Conservation (phyloP, 106 monocot species). For the Dactylorhiza incarnata region DNA sequence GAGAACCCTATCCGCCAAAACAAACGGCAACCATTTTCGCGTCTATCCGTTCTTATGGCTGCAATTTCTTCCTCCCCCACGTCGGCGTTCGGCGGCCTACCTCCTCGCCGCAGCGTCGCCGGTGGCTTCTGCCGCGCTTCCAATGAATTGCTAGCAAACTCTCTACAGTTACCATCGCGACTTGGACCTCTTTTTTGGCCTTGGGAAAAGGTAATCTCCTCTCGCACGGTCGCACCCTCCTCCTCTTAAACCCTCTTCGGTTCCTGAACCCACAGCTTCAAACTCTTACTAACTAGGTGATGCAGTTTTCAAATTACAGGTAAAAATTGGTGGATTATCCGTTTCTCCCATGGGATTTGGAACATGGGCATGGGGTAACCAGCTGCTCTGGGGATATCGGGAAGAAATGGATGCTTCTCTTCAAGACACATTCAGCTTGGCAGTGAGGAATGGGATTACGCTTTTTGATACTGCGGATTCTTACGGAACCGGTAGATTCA, state of each 20-base stretch:
- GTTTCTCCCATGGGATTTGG: slow-evolving; percentile 98
- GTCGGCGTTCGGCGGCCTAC: background rate
- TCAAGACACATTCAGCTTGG: slow-evolving; percentile 71
- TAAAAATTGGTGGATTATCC: slow-evolving; percentile 57
- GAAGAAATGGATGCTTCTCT: slow-evolving; percentile 75
- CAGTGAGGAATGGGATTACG: slow-evolving; percentile 70
- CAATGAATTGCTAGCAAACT: background rate
- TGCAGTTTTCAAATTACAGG: slow-evolving; percentile 22
- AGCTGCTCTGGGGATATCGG: slow-evolving; percentile 89
- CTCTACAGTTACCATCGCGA: background rate
- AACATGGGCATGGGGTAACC: slow-evolving; percentile 98
- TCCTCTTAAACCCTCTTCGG: background rate
- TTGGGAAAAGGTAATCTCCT: slow-evolving; percentile 10
- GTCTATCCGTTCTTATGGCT: slow-evolving; percentile 1
- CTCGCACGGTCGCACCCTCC: background rate
- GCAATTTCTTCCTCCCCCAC: background rate
- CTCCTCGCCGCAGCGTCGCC: background rate
- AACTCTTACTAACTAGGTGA: too few species aligned
- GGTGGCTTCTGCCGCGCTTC: background rate
- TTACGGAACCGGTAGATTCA: slow-evolving; percentile 88
- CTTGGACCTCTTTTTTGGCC: slow-evolving; percentile 12
- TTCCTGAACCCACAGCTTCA: background rate
- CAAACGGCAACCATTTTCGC: too few species aligned
- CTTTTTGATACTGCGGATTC: slow-evolving; percentile 99
- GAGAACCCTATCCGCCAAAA: too few species aligned